Evolutionary conservation across 2,329 filamentous ascomycete species (phyloP).

Genomic region (Talaromyces sp.): DNA sequence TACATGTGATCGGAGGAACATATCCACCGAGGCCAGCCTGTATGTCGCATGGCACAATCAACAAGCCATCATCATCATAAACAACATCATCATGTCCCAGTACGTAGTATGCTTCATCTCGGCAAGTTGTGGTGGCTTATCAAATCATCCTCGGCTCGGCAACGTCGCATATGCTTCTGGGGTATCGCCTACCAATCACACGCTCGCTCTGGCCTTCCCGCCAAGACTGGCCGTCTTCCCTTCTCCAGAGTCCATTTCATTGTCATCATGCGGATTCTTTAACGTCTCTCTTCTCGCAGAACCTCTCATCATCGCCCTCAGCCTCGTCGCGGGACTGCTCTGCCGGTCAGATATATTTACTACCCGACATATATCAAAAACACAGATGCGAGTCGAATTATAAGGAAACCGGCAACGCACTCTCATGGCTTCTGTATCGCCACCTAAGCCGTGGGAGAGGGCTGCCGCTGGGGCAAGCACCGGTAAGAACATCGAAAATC

Average conservation of each 20-base stretch:
- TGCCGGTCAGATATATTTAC: neutral
- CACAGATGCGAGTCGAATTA: conserved; percentile 17
- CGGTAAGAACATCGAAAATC: conserved; percentile 1
- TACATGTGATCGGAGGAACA: neutral
- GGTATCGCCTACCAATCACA: neutral
- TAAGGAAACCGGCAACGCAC: conserved; percentile 20
- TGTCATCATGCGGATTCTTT: neutral
- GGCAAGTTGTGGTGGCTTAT: conserved; percentile 56
- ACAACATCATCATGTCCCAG: too few species aligned
- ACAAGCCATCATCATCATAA: neutral
- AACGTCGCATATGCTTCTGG: conserved; percentile 3
- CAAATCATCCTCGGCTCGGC: conserved; percentile 48
- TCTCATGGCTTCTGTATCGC: conserved; percentile 64
- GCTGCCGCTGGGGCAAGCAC: conserved; percentile 51
- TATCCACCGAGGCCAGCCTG: neutral
- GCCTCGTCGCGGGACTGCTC: neutral
- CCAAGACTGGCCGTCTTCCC: neutral
- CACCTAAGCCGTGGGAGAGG: conserved; percentile 96
- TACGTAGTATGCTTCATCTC: conserved; percentile 83
- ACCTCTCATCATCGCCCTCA: too few species aligned
- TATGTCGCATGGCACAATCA: neutral
- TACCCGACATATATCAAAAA: neutral
- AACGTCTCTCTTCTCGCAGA: neutral
- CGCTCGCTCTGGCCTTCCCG: neutral
- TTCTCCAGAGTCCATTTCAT: neutral